Percentiles rank a stretch among this genome's conserved stretches.
These are phyloP conservation scores for Nakataea oryzae DNA, from an alignment of 2,329 filamentous ascomycete genomes.

Conservation along the genomic window DNA sequence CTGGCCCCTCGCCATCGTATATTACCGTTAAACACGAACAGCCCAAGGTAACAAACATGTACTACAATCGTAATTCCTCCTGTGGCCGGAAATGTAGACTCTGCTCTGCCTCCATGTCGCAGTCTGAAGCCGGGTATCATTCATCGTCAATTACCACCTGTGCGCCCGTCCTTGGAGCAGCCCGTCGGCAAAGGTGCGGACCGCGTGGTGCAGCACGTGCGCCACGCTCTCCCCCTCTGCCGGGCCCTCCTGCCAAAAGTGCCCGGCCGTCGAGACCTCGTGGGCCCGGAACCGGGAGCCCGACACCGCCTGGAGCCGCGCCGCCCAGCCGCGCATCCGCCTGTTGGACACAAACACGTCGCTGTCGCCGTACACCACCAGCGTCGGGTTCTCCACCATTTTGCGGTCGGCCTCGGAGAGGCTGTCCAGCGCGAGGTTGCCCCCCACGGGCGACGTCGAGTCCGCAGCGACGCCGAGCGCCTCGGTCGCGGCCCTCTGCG, in stretches of 20 bases:
- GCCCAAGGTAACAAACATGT: background rate
- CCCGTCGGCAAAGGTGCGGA: slow-evolving; percentile 17
- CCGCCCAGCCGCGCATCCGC: slow-evolving; percentile 56
- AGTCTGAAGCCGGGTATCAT: background rate
- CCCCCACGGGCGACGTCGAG: background rate
- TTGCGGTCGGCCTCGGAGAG: slow-evolving; percentile 34
- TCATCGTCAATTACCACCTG: background rate
- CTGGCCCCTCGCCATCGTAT: background rate
- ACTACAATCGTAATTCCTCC: background rate
- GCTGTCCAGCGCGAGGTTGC: background rate
- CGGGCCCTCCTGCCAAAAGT: slow-evolving; percentile 39
- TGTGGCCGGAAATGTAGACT: background rate
- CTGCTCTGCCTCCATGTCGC: background rate
- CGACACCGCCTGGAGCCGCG: slow-evolving; percentile 30
- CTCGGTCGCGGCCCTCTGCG: slow-evolving; percentile 1
- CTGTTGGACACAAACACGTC: slow-evolving; percentile 63
- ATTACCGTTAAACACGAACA: background rate
- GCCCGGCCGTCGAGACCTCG: slow-evolving; percentile 36
- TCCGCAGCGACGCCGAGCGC: slow-evolving; percentile 4
- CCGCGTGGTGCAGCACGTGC: slow-evolving; percentile 18
- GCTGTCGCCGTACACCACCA: slow-evolving; percentile 64
- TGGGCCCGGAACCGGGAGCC: slow-evolving; percentile 28
- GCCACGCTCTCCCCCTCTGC: slow-evolving; percentile 18
- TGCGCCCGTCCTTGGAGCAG: slow-evolving; percentile 8
- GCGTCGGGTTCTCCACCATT: slow-evolving; percentile 45